Conservation (phyloP, 1,284 basidiomycete genomes). For the Fomes fomentarius region DNA sequence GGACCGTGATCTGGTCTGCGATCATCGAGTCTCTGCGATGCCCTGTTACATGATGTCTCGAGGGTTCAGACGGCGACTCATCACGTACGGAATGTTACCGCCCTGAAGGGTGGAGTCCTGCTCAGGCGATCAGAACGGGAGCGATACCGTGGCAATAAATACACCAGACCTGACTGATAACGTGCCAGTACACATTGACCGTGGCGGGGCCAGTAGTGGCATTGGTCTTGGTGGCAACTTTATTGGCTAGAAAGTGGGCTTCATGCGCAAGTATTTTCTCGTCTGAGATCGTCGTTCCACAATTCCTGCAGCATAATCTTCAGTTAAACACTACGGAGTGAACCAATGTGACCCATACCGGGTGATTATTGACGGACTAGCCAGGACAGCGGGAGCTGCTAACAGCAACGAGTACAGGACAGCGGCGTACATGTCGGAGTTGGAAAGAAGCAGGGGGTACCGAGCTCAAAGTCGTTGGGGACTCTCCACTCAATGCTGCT, state of each 20-base stretch:
- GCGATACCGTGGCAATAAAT: not conserved
- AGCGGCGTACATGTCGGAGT: not conserved
- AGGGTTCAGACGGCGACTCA: not conserved
- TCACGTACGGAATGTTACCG: constrained; percentile 49
- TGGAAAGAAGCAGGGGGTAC: not conserved
- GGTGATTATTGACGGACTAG: not conserved
- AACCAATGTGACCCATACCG: not conserved
- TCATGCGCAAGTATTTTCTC: constrained; percentile 41
- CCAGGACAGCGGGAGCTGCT: not conserved
- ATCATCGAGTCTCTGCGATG: constrained; percentile 41
- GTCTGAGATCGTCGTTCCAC: constrained; percentile 41
- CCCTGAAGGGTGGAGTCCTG: constrained; percentile 40
- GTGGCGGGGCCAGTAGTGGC: constrained; percentile 39
- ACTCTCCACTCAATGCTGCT: not conserved
- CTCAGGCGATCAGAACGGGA: not conserved
- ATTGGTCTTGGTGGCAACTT: constrained; percentile 35
- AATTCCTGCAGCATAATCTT: constrained; percentile 27
- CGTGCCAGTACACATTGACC: constrained; percentile 49
- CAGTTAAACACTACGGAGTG: not conserved
- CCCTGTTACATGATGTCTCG: too few species aligned
- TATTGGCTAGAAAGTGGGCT: constrained; percentile 46
- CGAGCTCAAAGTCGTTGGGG: too few species aligned
- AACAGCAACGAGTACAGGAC: not conserved
- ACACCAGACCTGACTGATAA: constrained; percentile 37
- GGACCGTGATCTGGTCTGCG: constrained; percentile 43